A percentile compares a stretch with the other conserved stretches of the same genome.
phyloP scores from a whole-genome alignment of 148 eudicot species.

The Rhododendron henanense region DNA sequence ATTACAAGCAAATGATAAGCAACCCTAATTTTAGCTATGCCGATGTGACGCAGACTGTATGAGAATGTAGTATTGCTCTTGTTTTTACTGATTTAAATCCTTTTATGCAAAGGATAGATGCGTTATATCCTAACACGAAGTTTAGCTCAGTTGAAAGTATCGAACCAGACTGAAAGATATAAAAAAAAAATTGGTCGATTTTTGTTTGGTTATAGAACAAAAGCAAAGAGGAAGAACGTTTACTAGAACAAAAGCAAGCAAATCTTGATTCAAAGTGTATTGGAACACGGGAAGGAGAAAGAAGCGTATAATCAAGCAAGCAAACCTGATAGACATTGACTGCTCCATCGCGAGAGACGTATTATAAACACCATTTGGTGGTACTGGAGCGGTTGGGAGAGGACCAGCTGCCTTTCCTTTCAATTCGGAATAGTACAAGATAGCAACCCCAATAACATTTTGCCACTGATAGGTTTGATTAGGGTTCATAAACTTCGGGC shows the following conservation, averaged over 20 bases:
- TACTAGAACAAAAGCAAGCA: too few relatives aligned
- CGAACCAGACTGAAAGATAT: neutral
- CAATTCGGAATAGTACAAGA: slow-evolving; percentile 73
- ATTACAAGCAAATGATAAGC: neutral
- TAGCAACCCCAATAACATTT: slow-evolving; percentile 82
- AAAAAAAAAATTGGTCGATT: too few relatives aligned
- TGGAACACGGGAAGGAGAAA: neutral
- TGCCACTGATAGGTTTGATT: slow-evolving; percentile 46
- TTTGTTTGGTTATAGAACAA: too few relatives aligned
- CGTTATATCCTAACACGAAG: too few relatives aligned
- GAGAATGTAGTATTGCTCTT: too few relatives aligned
- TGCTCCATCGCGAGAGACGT: slow-evolving; percentile 88
- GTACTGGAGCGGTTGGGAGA: slow-evolving; percentile 50
- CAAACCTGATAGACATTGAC: slow-evolving; percentile 92
- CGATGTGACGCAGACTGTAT: neutral
- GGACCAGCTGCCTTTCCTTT: slow-evolving; percentile 88
- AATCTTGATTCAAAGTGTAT: too few relatives aligned
- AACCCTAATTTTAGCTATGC: neutral
- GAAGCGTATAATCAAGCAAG: too few relatives aligned
- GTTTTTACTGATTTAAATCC: too few relatives aligned
- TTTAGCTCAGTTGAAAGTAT: too few relatives aligned
- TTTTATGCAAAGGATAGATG: too few relatives aligned
- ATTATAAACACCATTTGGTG: slow-evolving; percentile 73
- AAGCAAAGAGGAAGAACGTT: too few relatives aligned
- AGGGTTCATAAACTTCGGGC: slow-evolving; percentile 71